phyloP scores from a whole-genome alignment of 2,329 filamentous ascomycete species.

The Diaporthe longicolla region DNA sequence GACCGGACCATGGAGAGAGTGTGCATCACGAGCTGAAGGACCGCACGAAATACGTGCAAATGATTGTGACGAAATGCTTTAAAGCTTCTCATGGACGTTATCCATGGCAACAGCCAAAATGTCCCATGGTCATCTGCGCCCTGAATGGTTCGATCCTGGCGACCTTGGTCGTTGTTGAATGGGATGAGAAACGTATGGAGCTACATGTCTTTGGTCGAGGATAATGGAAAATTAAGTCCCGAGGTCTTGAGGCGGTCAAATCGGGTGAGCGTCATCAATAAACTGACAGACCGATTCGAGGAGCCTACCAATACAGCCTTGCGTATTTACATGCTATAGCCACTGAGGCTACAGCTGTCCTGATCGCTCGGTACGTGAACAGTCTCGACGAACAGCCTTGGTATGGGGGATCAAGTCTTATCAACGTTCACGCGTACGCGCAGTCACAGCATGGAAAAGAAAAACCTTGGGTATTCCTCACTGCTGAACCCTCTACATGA shows the following conservation, averaged over 20 bases:
- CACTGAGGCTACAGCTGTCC: neutral
- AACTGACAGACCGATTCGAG: neutral
- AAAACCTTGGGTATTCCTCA: too few relatives aligned
- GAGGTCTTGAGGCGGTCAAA: neutral
- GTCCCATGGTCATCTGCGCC: neutral
- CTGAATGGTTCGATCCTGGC: neutral
- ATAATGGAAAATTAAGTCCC: neutral
- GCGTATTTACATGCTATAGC: neutral
- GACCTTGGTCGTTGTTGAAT: neutral
- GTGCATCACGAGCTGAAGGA: neutral
- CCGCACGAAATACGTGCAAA: neutral
- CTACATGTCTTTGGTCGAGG: neutral
- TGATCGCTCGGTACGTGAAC: too few relatives aligned
- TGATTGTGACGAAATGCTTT: neutral
- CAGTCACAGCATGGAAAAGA: too few relatives aligned
- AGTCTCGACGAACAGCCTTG: too few relatives aligned
- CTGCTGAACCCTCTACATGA: too few relatives aligned
- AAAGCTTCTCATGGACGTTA: neutral
- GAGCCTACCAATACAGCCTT: neutral
- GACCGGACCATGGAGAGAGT: neutral
- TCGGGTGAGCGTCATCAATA: neutral
- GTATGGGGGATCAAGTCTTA: too few relatives aligned
- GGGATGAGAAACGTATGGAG: neutral
- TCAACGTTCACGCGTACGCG: too few relatives aligned
- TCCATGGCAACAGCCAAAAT: neutral